A percentile compares a stretch with the other conserved stretches of the same genome.
phyloP scores from a whole-genome alignment of 768 basidiomycete genomes.

The Rhizopogon rudus region DNA sequence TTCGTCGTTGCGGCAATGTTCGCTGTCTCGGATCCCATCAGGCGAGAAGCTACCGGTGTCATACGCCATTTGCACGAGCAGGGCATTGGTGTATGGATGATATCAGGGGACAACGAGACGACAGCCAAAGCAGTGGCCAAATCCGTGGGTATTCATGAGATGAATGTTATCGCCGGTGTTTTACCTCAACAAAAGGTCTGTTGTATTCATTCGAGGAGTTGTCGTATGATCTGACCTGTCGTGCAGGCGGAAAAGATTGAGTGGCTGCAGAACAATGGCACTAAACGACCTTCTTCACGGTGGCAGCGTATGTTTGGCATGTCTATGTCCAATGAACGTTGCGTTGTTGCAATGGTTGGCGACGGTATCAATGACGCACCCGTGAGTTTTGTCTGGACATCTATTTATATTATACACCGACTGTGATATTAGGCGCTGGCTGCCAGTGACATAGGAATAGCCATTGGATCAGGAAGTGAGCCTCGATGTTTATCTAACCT shows the following conservation, averaged over 20 bases:
- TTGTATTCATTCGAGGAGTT: background rate
- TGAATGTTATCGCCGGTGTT: constrained; percentile 73
- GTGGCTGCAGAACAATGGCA: constrained; percentile 18
- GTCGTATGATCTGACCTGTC: constrained; percentile 3
- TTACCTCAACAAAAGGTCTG: constrained; percentile 76
- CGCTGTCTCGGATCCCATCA: constrained; percentile 59
- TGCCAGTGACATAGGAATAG: constrained; percentile 54
- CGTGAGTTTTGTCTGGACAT: constrained; percentile 21
- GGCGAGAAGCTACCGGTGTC: constrained; percentile 21
- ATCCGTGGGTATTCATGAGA: constrained; percentile 58
- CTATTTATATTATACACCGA: background rate
- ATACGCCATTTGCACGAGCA: too few relatives aligned
- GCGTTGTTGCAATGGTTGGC: constrained; percentile 51
- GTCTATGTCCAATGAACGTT: constrained; percentile 28
- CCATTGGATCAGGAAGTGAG: constrained; percentile 56
- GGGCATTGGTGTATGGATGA: too few relatives aligned
- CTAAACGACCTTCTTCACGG: constrained; percentile 29
- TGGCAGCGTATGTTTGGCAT: constrained; percentile 21
- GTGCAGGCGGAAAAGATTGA: constrained; percentile 39
- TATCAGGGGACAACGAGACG: constrained; percentile 38
- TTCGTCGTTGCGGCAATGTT: constrained; percentile 46
- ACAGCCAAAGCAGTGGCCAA: constrained; percentile 71
- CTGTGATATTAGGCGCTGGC: constrained; percentile 40
- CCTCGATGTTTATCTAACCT: background rate
- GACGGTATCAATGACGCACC: constrained; percentile 65